phyloP scores from a whole-genome alignment of 257 asterid species.

The Nicotiana attenuata region DNA sequence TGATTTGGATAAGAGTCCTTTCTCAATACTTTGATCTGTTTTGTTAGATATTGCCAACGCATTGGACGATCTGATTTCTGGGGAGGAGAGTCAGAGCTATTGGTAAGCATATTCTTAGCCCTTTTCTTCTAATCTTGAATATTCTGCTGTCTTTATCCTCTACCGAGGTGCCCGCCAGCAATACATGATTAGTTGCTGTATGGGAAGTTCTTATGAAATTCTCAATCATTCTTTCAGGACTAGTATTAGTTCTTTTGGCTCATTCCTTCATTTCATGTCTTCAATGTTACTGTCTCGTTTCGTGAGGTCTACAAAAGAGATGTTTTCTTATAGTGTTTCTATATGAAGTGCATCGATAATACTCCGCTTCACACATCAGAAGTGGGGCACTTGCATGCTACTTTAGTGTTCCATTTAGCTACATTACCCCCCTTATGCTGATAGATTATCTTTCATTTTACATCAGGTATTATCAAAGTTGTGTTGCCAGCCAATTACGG shows the following conservation, averaged over 20 bases:
- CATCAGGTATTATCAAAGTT: slow-evolving; percentile 77
- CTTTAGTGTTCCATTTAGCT: neutral
- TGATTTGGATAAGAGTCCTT: slow-evolving; percentile 2
- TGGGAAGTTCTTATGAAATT: neutral
- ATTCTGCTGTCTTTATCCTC: neutral
- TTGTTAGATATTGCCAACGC: slow-evolving; percentile 83
- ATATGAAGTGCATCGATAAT: neutral
- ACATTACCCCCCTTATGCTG: neutral
- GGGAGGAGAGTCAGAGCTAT: slow-evolving; percentile 98
- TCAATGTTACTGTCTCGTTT: neutral
- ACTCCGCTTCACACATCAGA: neutral
- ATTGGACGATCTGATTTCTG: slow-evolving; percentile 88
- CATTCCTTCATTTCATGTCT: neutral
- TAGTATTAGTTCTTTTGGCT: neutral
- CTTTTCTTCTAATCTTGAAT: neutral
- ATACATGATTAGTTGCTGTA: neutral
- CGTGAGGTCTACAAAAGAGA: neutral
- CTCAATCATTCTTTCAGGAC: neutral
- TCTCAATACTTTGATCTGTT: slow-evolving; percentile 17
- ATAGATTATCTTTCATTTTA: neutral
- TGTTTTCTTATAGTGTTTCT: neutral
- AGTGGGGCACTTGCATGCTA: neutral
- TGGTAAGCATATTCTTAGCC: slow-evolving; percentile 47
- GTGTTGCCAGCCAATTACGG: slow-evolving; percentile 83
- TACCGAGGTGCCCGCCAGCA: neutral